Percentiles rank a stretch among this genome's conserved stretches.
Evolutionary conservation across 495 filamentous ascomycete species (phyloP).

Genomic region (Copromyces sp.): DNA sequence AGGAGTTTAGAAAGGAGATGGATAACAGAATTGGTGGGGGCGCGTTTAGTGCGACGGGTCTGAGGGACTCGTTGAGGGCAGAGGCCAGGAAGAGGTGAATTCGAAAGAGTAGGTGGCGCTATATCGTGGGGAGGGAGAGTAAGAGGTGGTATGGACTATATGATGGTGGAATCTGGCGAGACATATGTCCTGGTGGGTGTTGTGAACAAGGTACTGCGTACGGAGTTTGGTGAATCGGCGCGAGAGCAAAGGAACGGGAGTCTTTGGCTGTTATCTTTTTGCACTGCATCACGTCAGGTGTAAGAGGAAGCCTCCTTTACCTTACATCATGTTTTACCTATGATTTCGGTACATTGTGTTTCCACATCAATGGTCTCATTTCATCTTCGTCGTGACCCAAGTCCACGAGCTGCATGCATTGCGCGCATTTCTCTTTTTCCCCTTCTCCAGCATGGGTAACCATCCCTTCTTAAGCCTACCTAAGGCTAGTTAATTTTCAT

Average conservation of each 20-base stretch:
- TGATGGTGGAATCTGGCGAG: not conserved
- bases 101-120: not conserved
- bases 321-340: not conserved
- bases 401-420: not conserved
- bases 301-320: not conserved
- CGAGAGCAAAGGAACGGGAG: not conserved
- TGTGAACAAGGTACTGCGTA: not conserved
- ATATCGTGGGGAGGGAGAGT: not conserved
- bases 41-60: conserved; percentile 10
- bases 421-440: too few species aligned
- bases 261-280: not conserved
- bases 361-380: not conserved
- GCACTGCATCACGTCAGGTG: not conserved
- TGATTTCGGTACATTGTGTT: not conserved
- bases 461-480: too few species aligned
- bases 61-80: not conserved
- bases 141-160: not conserved
- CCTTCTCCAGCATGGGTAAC: too few species aligned
- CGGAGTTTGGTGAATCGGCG: not conserved
- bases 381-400: not conserved
- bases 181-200: not conserved
- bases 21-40: conserved; percentile 36
- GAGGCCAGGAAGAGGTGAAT: not conserved
- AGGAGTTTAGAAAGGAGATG: conserved; percentile 58
- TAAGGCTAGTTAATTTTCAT: not conserved